Conservation (phyloP, 2,329 filamentous ascomycete genomes). For the Orbilia oligospora region DNA sequence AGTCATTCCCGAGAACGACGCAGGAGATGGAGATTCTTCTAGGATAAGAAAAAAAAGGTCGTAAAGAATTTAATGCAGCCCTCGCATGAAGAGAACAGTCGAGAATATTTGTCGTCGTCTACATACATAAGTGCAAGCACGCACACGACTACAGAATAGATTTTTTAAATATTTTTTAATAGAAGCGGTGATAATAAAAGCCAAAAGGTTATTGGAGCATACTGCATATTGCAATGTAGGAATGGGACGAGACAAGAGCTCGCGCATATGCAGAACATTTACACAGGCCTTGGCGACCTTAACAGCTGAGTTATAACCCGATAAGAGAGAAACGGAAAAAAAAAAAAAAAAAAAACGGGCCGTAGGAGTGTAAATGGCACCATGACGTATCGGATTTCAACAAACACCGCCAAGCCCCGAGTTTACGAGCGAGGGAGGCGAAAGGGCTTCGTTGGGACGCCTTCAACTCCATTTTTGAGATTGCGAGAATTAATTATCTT, state of each 20-base stretch:
- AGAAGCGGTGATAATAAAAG: constrained; percentile 7
- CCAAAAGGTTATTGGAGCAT: neutral
- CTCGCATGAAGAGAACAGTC: constrained; percentile 23
- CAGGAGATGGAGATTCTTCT: constrained; percentile 75
- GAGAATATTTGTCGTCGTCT: constrained; percentile 21
- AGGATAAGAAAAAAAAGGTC: constrained; percentile 35
- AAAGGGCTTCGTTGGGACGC: constrained; percentile 51
- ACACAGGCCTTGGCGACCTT: constrained; percentile 5
- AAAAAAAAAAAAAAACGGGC: constrained; percentile 14
- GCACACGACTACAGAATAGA: neutral
- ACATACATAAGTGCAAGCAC: neutral
- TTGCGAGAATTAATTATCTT: constrained; percentile 29
- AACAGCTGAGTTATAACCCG: constrained; percentile 35
- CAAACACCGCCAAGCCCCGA: constrained; percentile 46
- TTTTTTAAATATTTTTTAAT: constrained; percentile 13
- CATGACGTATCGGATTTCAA: constrained; percentile 55
- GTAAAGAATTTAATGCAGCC: constrained; percentile 25
- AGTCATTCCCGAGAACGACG: constrained; percentile 74
- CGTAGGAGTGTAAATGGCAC: neutral
- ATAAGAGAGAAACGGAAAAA: constrained; percentile 19
- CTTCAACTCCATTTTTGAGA: constrained; percentile 44
- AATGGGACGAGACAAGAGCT: constrained; percentile 36
- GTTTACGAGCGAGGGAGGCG: constrained; percentile 33
- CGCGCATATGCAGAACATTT: constrained; percentile 29
- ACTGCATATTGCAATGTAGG: constrained; percentile 7